Evolutionary conservation across 306 rosid genomes (phyloP).

Genomic region (Argentina anserina): DNA sequence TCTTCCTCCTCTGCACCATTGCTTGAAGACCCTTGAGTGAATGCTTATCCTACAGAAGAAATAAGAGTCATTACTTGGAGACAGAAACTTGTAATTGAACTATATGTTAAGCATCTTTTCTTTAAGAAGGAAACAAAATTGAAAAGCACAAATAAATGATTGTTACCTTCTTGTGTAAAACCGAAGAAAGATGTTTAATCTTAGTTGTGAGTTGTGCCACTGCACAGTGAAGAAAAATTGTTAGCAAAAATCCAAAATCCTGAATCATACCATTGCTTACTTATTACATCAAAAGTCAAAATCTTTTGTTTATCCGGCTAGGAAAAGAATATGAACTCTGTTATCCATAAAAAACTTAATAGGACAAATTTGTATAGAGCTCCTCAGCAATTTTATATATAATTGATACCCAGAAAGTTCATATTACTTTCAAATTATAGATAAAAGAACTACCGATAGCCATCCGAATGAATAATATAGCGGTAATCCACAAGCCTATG

Average conservation of each 20-base stretch:
- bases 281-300: neutral
- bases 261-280: neutral
- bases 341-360: neutral
- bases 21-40: conserved; percentile 77
- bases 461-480: neutral
- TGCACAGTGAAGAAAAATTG: conserved; percentile 33
- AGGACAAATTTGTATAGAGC: neutral
- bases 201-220: conserved; percentile 88
- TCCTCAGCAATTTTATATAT: neutral
- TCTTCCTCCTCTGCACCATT: conserved; percentile 87
- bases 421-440: neutral
- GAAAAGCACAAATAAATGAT: conserved; percentile 10
- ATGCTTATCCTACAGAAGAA: conserved; percentile 70
- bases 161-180: conserved; percentile 84
- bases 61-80: neutral
- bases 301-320: neutral
- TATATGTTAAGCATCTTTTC: neutral
- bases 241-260: conserved; percentile 13
- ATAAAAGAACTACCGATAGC: neutral
- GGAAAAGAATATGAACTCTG: neutral
- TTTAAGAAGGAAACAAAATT: neutral
- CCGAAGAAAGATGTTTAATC: conserved; percentile 75
- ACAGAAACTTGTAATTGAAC: neutral
- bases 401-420: too few species aligned
- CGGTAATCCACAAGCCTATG: neutral